Conservation (phyloP, 495 filamentous ascomycete genomes). For the Aspergillus carlsbadensis region DNA sequence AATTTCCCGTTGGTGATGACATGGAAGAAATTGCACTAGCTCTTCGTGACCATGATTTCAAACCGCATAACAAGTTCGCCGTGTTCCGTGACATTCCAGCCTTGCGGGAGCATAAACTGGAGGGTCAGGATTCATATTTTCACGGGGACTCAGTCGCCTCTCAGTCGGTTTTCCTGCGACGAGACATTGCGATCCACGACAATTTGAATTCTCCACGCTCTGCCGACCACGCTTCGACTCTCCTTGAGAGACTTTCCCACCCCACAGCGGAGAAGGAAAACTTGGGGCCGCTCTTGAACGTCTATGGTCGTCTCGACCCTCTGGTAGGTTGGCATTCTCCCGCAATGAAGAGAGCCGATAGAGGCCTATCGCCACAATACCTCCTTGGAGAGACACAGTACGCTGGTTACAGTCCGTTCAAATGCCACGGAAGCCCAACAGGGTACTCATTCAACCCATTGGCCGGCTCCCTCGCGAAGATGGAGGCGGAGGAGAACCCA, state of each 20-base stretch:
- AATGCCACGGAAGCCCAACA: slow-evolving; percentile 21
- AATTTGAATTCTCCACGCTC: slow-evolving; percentile 13
- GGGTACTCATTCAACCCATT: slow-evolving; percentile 44
- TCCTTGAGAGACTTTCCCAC: slow-evolving; percentile 2
- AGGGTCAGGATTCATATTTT: slow-evolving; percentile 10
- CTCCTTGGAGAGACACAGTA: slow-evolving; percentile 32
- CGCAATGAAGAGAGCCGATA: slow-evolving; percentile 28
- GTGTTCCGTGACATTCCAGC: slow-evolving; percentile 37
- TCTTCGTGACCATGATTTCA: slow-evolving; percentile 19
- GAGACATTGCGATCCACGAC: slow-evolving; percentile 1
- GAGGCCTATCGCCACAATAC: slow-evolving; percentile 31
- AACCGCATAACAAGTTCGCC: slow-evolving; percentile 25
- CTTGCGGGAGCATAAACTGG: slow-evolving; percentile 11
- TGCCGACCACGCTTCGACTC: slow-evolving; percentile 13
- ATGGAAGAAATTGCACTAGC: slow-evolving; percentile 34
- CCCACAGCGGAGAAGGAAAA: slow-evolving; percentile 38
- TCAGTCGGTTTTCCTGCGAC: slow-evolving; percentile 24
- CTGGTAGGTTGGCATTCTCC: slow-evolving; percentile 31
- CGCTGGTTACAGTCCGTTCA: slow-evolving; percentile 31
- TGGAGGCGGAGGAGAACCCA: slow-evolving; percentile 68
- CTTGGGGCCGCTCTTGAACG: slow-evolving; percentile 42
- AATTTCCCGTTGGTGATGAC: slow-evolving; percentile 18
- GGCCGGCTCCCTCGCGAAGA: slow-evolving; percentile 42
- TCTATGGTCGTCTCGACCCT: slow-evolving; percentile 32
- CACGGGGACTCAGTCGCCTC: slow-evolving; percentile 23